These are phyloP conservation scores for Crithidia fasciculata DNA, from an alignment of 208 protist genomes.

Conservation along the genomic window DNA sequence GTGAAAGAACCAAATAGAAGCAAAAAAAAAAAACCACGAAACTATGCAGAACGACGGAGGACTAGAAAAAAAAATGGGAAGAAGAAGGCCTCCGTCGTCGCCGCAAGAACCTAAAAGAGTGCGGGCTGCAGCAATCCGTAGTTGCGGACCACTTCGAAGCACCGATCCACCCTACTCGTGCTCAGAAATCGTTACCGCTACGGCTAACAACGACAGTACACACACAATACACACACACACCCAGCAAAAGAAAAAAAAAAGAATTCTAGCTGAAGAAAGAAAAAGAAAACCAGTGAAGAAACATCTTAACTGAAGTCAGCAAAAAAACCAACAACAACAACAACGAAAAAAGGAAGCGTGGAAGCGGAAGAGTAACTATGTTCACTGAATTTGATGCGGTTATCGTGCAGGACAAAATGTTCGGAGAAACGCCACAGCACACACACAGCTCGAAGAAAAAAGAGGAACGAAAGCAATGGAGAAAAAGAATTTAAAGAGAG, in stretches of 20 bases:
- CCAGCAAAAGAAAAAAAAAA: not conserved
- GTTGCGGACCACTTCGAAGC: no score
- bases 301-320: not conserved
- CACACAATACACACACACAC: not conserved
- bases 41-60: not conserved
- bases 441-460: no score
- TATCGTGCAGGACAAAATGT: no score
- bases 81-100: not conserved
- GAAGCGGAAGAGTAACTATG: no score
- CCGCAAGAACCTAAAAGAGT: no score
- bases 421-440: no score
- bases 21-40: not conserved
- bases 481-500: no score
- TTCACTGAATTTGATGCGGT: no score
- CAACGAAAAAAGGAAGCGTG: not conserved
- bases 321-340: not conserved
- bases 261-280: not conserved
- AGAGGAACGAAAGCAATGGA: no score
- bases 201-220: not conserved
- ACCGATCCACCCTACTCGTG: not conserved
- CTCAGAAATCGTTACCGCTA: not conserved
- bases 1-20: not conserved
- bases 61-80: not conserved
- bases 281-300: not conserved
- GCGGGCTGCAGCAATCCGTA: no score